Conservation (phyloP, 2,329 filamentous ascomycete species). For the Penicillium brevicompactum region DNA sequence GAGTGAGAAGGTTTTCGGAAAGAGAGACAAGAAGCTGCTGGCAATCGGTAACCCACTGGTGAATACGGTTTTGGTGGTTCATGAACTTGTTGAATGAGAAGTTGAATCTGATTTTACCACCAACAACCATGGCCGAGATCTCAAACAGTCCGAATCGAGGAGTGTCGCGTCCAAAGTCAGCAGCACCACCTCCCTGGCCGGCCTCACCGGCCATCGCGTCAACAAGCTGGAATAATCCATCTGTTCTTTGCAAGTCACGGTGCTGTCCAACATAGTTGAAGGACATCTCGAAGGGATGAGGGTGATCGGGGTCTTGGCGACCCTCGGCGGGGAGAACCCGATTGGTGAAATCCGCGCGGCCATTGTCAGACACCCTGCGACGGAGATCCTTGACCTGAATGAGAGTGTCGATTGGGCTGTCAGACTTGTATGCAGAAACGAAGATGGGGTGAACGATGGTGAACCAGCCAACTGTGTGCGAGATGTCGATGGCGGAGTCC, state of each 20-base stretch:
- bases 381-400: conserved; percentile 43
- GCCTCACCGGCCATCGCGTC: conserved; percentile 51
- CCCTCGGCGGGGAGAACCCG: conserved; percentile 35
- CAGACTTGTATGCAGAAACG: conserved; percentile 28
- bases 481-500: conserved; percentile 49
- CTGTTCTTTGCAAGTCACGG: conserved; percentile 48
- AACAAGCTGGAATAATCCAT: conserved; percentile 47
- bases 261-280: conserved; percentile 47
- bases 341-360: conserved; percentile 40
- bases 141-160: conserved; percentile 55
- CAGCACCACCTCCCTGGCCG: conserved; percentile 46
- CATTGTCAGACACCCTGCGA: conserved; percentile 40
- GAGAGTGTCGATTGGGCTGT: conserved; percentile 35
- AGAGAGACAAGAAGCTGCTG: conserved; percentile 34
- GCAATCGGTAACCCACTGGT: conserved; percentile 47
- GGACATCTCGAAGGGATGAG: conserved; percentile 46
- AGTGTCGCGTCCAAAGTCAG: conserved; percentile 48
- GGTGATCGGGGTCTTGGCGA: conserved; percentile 33
- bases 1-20: conserved; percentile 27
- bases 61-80: conserved; percentile 48
- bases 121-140: conserved; percentile 53
- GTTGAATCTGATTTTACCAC: conserved; percentile 50
- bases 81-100: conserved; percentile 56
- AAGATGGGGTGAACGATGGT: conserved; percentile 52
- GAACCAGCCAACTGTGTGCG: conserved; percentile 55